A percentile compares a stretch with the other conserved stretches of the same genome.
Evolutionary conservation across 2,329 filamentous ascomycete species (phyloP).

Genomic region (Huntiella bhutanensis): DNA sequence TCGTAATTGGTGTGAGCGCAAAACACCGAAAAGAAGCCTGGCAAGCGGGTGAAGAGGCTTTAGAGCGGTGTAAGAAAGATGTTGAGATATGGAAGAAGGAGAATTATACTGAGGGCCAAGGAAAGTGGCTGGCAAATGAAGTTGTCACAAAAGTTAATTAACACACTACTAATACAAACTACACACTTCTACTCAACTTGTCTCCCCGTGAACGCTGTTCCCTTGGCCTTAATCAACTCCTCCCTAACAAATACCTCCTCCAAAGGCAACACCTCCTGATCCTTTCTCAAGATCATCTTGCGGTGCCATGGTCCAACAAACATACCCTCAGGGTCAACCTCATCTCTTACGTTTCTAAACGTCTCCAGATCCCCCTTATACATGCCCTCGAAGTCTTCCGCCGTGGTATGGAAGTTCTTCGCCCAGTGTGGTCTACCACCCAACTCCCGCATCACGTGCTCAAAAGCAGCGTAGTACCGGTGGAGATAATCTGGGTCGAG

Average conservation of each 20-base stretch:
- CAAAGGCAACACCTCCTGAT: constrained; percentile 18
- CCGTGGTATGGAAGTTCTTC: constrained; percentile 60
- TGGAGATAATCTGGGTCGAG: constrained; percentile 56
- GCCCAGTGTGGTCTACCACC: constrained; percentile 78
- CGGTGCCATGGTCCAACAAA: constrained; percentile 86
- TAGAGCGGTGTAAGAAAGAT: constrained; percentile 68
- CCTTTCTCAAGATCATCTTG: constrained; percentile 36
- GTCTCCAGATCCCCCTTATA: constrained; percentile 49
- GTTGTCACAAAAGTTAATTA: constrained; percentile 41
- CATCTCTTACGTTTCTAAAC: constrained; percentile 50
- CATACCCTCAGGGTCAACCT: constrained; percentile 63
- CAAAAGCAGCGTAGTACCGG: constrained; percentile 76
- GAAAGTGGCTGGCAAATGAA: constrained; percentile 73
- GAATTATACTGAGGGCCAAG: constrained; percentile 61
- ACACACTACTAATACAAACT: not conserved
- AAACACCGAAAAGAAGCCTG: constrained; percentile 73
- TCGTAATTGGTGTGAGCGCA: constrained; percentile 70
- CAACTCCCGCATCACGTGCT: constrained; percentile 75
- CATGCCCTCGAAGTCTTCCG: constrained; percentile 41
- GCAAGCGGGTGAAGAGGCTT: constrained; percentile 70
- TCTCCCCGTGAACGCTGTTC: constrained; percentile 6
- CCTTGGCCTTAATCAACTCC: not conserved
- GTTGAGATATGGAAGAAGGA: constrained; percentile 96
- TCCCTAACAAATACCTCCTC: constrained; percentile 11
- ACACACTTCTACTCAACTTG: constrained; percentile 1